Evolutionary conservation across 2,329 filamentous ascomycete genomes (phyloP).

Genomic region (Orbilia ellipsospora): DNA sequence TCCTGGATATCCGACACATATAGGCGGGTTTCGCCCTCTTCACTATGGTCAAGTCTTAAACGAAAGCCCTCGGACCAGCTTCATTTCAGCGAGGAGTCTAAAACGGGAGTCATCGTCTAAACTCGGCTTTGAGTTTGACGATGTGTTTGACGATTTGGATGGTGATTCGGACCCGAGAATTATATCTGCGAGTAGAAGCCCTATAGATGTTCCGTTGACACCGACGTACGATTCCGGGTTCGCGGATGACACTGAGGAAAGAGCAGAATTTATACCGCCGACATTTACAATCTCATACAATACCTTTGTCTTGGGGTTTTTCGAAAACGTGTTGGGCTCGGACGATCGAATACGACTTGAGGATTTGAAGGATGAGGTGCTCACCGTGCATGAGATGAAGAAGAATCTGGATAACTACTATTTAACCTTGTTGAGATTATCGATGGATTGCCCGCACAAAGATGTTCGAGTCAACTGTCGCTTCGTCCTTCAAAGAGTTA

Average conservation of each 20-base stretch:
- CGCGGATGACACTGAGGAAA: slow-evolving; percentile 29
- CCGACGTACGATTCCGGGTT: slow-evolving; percentile 50
- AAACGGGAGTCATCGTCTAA: slow-evolving; percentile 49
- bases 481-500: slow-evolving; percentile 56
- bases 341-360: slow-evolving; percentile 48
- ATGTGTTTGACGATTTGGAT: slow-evolving; percentile 52
- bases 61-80: slow-evolving; percentile 51
- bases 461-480: slow-evolving; percentile 57
- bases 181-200: slow-evolving; percentile 40
- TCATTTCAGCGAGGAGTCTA: slow-evolving; percentile 21
- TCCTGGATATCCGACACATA: slow-evolving; percentile 14
- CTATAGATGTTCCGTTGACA: slow-evolving; percentile 40
- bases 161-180: slow-evolving; percentile 49
- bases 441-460: slow-evolving; percentile 58
- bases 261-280: slow-evolving; percentile 45
- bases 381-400: slow-evolving; percentile 58
- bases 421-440: slow-evolving; percentile 57
- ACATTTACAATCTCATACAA: slow-evolving; percentile 53
- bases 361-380: slow-evolving; percentile 56
- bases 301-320: slow-evolving; percentile 35
- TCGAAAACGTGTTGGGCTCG: slow-evolving; percentile 33
- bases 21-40: slow-evolving; percentile 47
- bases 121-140: slow-evolving; percentile 51
- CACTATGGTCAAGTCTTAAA: slow-evolving; percentile 21
- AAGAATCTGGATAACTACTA: slow-evolving; percentile 58